A percentile compares a stretch with the other conserved stretches of the same genome.
phyloP scores from a whole-genome alignment of 441 rosid genomes.

The Geranium incanum region DNA sequence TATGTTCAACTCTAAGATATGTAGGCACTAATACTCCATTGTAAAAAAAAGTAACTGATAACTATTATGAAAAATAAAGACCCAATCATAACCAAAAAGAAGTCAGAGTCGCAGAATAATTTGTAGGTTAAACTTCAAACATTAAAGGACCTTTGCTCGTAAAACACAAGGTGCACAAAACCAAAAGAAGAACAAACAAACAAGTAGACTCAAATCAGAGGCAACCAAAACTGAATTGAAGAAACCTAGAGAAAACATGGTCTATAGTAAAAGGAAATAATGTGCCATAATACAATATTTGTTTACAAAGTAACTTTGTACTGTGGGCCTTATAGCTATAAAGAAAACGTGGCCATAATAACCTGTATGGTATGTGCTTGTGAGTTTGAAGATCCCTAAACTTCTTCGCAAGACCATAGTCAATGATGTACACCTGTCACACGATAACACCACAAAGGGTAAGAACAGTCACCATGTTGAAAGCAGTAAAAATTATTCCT shows the following conservation, averaged over 20 bases:
- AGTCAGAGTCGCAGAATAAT: background rate
- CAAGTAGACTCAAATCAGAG: background rate
- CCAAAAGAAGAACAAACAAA: background rate
- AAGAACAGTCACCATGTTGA: background rate
- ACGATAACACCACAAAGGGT: background rate
- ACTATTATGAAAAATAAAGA: background rate
- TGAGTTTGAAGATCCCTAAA: too few species aligned
- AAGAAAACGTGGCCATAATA: background rate
- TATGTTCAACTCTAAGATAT: background rate
- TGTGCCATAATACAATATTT: background rate
- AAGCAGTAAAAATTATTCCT: background rate
- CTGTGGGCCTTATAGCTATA: background rate
- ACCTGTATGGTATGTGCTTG: too few species aligned
- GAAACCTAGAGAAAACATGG: background rate
- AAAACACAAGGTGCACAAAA: background rate
- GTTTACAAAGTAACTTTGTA: conserved; percentile 1
- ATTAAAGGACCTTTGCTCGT: background rate
- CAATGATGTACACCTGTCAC: too few species aligned
- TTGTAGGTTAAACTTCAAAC: background rate
- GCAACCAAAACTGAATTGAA: background rate
- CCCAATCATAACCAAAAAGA: background rate
- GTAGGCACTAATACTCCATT: background rate
- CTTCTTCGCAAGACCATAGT: too few species aligned
- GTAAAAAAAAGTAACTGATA: background rate
- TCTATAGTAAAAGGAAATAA: background rate